Evolutionary conservation across 2,329 filamentous ascomycete species (phyloP).

Genomic region (Colletotrichum musicola): DNA sequence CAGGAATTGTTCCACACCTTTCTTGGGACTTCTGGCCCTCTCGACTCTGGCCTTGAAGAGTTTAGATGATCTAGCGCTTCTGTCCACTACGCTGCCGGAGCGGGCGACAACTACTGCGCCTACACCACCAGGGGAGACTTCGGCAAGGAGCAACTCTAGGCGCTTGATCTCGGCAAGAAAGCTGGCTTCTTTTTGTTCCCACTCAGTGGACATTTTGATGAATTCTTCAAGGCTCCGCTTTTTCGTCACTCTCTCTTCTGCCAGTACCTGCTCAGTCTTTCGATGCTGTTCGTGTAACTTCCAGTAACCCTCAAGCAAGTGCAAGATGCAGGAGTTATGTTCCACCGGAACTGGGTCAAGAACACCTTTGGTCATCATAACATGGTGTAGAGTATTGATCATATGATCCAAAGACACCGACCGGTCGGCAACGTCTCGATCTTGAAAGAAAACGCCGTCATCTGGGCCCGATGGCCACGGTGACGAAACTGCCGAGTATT

Average conservation of each 20-base stretch:
- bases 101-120: constrained; percentile 59
- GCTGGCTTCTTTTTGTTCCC: constrained; percentile 52
- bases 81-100: constrained; percentile 56
- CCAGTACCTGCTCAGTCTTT: constrained; percentile 29
- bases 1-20: constrained; percentile 6
- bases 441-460: constrained; percentile 15
- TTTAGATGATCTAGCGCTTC: constrained; percentile 47
- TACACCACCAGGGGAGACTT: constrained; percentile 53
- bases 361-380: constrained; percentile 53
- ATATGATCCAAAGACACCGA: constrained; percentile 59
- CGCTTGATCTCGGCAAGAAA: constrained; percentile 56
- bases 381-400: constrained; percentile 57
- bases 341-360: constrained; percentile 53
- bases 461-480: neutral
- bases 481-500: constrained; percentile 6
- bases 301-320: constrained; percentile 53
- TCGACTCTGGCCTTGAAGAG: constrained; percentile 49
- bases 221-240: constrained; percentile 49
- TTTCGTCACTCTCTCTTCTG: constrained; percentile 32
- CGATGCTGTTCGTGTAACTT: constrained; percentile 43
- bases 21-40: constrained; percentile 40
- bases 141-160: constrained; percentile 53
- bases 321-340: constrained; percentile 57
- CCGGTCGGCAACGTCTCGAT: constrained; percentile 48
- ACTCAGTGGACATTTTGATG: constrained; percentile 52